These are phyloP conservation scores for Evernia prunastri DNA, from an alignment of 495 filamentous ascomycete species.

Conservation along the genomic window DNA sequence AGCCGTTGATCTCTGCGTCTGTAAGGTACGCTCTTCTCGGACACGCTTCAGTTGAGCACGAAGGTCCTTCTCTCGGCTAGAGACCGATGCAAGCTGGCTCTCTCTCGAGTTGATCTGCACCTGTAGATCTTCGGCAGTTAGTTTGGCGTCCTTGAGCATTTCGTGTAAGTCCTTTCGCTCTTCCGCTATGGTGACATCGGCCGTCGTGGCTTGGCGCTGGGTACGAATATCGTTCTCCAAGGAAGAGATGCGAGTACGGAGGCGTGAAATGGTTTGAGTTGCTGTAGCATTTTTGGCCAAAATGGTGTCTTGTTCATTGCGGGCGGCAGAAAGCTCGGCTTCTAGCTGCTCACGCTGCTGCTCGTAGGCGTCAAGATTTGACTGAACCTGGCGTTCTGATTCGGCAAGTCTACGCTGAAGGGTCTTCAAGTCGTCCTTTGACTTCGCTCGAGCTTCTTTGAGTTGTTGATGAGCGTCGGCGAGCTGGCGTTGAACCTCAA, in stretches of 20 bases:
- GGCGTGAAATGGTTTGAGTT: slow-evolving; percentile 27
- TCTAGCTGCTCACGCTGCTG: slow-evolving; percentile 32
- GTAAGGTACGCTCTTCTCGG: slow-evolving; percentile 51
- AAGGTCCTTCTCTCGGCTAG: slow-evolving; percentile 45
- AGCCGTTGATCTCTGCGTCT: slow-evolving; percentile 43
- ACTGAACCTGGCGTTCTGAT: slow-evolving; percentile 23
- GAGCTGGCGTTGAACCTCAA: slow-evolving; percentile 56
- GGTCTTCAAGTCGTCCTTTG: slow-evolving; percentile 30
- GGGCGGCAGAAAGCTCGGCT: slow-evolving; percentile 27
- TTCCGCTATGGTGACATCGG: slow-evolving; percentile 42
- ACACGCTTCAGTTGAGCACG: slow-evolving; percentile 50
- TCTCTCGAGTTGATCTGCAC: slow-evolving; percentile 51
- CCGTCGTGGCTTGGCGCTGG: slow-evolving; percentile 26
- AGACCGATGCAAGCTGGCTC: slow-evolving; percentile 35
- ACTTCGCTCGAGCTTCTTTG: slow-evolving; percentile 49
- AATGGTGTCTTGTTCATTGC: slow-evolving; percentile 31
- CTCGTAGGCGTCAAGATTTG: slow-evolving; percentile 24
- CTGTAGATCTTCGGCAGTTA: slow-evolving; percentile 58
- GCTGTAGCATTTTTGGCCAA: slow-evolving; percentile 28
- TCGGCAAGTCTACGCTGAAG: slow-evolving; percentile 35
- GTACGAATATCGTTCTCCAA: slow-evolving; percentile 34
- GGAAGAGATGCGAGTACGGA: slow-evolving; percentile 31
- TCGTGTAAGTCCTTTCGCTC: slow-evolving; percentile 63
- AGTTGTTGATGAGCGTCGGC: slow-evolving; percentile 54
- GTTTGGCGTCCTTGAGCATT: slow-evolving; percentile 57